Evolutionary conservation across 2,329 filamentous ascomycete species (phyloP), one percentile per base, ranked within the genome.

Genomic region (Aspergillus piperis): DNA sequence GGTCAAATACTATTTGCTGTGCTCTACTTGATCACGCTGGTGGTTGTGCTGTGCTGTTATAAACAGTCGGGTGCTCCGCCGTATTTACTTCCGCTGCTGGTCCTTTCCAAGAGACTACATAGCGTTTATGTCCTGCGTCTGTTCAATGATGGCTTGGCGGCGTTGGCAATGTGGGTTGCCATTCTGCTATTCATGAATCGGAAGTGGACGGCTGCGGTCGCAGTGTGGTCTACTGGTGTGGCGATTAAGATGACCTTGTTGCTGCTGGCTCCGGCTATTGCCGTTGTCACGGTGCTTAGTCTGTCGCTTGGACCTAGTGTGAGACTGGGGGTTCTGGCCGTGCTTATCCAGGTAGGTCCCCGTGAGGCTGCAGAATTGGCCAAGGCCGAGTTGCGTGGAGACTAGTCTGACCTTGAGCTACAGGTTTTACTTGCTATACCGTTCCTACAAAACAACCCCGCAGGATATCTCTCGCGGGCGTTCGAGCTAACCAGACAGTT

Each of bases 241-340:
- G 92, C 91, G n/a, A 86, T 95, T 68, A 99, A 99, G 80, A 99
- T 99, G 95, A 91, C 90, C 13, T 76, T 97, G 52, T 82, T 99
- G 44, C 83, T 99, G 42, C 86, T 88, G 7, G 84, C 96, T 44
- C 95, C 95, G 0, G 92, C 91, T 0, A 83, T 98, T 54, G 92
- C 86, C 0, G 76, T 92, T 8, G 79, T 96, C 36, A 82, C 96
- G 38, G 86, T 96, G 62, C 85, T 96, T 55, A 89, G 87, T 13
- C 78, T 88, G 59, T 91, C 92, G 0, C 82, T 91, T 58, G 73
- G 80, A 56, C 82, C 84, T 53, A 87, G 88, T 60, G 72, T 96
- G 47, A 84, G 84, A 32, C 83, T 92, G 66, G 90, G 86, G 2
- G 81, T 85, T 74, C 80, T 94, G 44, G 92, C 96, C 72, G 78